These are phyloP conservation scores for Saccharum hybrid DNA, from an alignment of 202 grass and related monocot species.

Conservation along the genomic window DNA sequence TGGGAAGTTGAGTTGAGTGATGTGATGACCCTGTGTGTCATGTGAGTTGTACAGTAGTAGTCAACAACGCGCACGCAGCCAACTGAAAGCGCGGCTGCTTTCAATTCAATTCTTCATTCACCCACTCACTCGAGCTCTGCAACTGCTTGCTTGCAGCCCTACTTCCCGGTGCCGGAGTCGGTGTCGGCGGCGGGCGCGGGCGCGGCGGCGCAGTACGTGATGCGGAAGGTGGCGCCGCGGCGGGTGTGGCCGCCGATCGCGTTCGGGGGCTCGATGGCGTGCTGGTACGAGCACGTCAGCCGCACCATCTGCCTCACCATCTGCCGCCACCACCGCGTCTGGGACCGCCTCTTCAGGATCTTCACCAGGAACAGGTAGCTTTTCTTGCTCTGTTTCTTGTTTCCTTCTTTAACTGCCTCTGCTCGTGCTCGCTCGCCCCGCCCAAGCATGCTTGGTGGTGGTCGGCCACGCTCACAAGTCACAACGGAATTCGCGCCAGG, in stretches of 20 bases:
- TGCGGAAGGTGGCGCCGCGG: constrained; percentile 85
- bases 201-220: constrained; percentile 78
- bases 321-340: constrained; percentile 86
- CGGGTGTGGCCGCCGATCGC: constrained; percentile 97
- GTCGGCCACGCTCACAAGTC: neutral
- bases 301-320: constrained; percentile 97
- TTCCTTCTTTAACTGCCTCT: no score
- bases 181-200: constrained; percentile 48
- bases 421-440: no score
- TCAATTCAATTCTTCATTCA: no score
- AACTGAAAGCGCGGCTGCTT: no score
- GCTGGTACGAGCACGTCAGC: constrained; percentile 99
- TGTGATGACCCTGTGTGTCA: neutral
- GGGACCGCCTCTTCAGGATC: constrained; percentile 85
- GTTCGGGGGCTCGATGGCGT: constrained; percentile 99
- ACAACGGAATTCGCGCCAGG: no score
- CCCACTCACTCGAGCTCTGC: no score
- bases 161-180: constrained; percentile 85
- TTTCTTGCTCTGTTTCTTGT: neutral
- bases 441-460: neutral
- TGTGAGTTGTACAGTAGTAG: neutral
- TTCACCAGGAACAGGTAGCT: constrained; percentile 69
- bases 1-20: no score
- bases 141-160: constrained; percentile 51
- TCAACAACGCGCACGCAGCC: no score